A percentile compares a stretch with the other conserved stretches of the same genome.
These are phyloP conservation scores for Penicillium digitatum DNA, from an alignment of 2,329 filamentous ascomycete species.

Conservation along the genomic window DNA sequence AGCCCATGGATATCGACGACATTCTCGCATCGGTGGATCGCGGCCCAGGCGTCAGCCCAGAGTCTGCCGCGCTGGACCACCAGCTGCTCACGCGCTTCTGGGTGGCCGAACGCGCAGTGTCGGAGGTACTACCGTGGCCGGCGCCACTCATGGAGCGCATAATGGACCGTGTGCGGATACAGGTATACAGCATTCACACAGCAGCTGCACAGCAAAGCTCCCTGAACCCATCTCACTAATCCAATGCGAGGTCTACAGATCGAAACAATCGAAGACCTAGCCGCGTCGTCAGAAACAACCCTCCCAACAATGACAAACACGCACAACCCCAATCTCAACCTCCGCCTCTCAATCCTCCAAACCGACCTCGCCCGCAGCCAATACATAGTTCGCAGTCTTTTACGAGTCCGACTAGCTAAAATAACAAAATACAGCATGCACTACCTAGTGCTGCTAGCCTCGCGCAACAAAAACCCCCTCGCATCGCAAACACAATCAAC, in stretches of 20 bases:
- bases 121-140: slow-evolving; percentile 79
- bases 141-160: slow-evolving; percentile 76
- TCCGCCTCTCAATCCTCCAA: slow-evolving; percentile 89
- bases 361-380: slow-evolving; percentile 94
- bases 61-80: slow-evolving; percentile 59
- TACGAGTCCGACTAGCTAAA: slow-evolving; percentile 84
- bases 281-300: slow-evolving; percentile 43
- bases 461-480: slow-evolving; percentile 15
- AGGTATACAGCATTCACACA: slow-evolving; percentile 40
- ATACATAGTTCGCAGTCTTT: slow-evolving; percentile 77
- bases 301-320: slow-evolving; percentile 56
- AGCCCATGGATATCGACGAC: slow-evolving; percentile 71
- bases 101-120: slow-evolving; percentile 85
- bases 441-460: slow-evolving; percentile 34
- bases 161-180: slow-evolving; percentile 64
- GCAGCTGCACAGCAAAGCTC: neutral
- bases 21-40: slow-evolving; percentile 72
- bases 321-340: slow-evolving; percentile 87
- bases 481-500: slow-evolving; percentile 15
- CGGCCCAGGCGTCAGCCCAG: slow-evolving; percentile 42
- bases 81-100: slow-evolving; percentile 86
- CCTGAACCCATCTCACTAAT: neutral
- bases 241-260: slow-evolving; percentile 42
- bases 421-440: slow-evolving; percentile 51
- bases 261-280: slow-evolving; percentile 62